Conservation (phyloP, 306 rosid species). For the Psophocarpus tetragonolobus region DNA sequence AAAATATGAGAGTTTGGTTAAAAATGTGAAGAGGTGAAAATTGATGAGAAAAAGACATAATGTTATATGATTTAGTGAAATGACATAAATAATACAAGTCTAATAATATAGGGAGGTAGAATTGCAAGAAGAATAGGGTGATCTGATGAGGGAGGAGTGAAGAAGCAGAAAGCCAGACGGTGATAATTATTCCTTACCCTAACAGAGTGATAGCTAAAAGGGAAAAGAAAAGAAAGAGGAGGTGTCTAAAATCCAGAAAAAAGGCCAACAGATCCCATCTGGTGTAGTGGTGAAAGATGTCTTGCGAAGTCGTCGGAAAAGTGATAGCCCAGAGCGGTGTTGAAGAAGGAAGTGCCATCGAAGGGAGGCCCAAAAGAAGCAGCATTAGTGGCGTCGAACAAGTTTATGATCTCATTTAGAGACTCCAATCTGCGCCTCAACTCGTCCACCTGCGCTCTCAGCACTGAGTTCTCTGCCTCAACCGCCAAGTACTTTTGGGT, state of each 20-base stretch:
- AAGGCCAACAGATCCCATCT: constrained; percentile 9
- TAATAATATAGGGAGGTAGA: background rate
- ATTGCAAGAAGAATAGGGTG: background rate
- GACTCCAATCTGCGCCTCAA: constrained; percentile 64
- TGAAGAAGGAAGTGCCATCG: constrained; percentile 22
- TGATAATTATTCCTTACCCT: constrained; percentile 38
- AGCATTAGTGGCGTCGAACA: constrained; percentile 49
- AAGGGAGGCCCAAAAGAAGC: constrained; percentile 22
- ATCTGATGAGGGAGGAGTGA: too few relatives aligned
- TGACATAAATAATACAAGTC: background rate
- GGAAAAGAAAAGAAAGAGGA: too few relatives aligned
- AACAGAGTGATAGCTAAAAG: constrained; percentile 2
- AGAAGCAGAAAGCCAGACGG: too few relatives aligned
- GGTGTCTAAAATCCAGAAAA: background rate
- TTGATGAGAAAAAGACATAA: background rate
- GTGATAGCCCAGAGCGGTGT: constrained; percentile 51
- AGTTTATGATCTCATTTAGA: constrained; percentile 52
- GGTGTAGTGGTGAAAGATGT: constrained; percentile 46
- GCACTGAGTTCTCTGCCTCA: constrained; percentile 74
- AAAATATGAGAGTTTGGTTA: too few relatives aligned
- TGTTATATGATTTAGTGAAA: background rate
- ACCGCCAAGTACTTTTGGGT: constrained; percentile 53
- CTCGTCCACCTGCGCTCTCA: constrained; percentile 73
- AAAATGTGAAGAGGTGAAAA: too few relatives aligned
- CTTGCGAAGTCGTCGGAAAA: too few relatives aligned